phyloP scores from a whole-genome alignment of 345 rosid genomes.

The Cochlearia excelsa region DNA sequence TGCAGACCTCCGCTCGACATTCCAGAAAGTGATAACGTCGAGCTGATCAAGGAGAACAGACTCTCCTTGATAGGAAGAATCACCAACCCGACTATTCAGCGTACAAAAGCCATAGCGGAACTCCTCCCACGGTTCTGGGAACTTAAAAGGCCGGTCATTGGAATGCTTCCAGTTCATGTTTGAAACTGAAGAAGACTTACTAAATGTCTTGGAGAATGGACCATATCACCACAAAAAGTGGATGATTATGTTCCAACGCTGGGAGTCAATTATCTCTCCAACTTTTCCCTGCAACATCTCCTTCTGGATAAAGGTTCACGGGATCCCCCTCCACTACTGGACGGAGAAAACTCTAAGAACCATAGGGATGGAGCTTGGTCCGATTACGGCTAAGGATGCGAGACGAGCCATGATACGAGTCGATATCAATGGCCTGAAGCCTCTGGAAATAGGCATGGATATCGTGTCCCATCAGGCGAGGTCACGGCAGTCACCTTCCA shows the following conservation, averaged over 20 bases:
- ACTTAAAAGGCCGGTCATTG: too few species aligned
- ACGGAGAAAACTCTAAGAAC: rapidly evolving
- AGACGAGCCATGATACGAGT: neutral
- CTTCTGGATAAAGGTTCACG: neutral
- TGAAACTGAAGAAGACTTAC: too few species aligned
- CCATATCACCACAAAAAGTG: neutral
- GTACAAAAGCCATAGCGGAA: too few species aligned
- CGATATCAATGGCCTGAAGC: rapidly evolving
- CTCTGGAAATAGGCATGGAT: neutral
- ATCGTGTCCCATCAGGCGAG: neutral
- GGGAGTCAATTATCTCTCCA: neutral
- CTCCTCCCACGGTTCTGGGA: too few species aligned
- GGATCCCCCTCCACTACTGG: neutral
- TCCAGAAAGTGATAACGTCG: too few species aligned
- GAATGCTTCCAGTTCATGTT: too few species aligned
- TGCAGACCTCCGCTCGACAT: too few species aligned
- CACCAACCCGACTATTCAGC: too few species aligned
- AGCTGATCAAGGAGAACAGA: too few species aligned
- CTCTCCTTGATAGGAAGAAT: too few species aligned
- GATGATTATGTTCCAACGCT: neutral
- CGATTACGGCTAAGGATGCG: rapidly evolving
- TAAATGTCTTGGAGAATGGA: neutral
- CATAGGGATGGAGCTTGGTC: neutral
- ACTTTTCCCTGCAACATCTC: neutral
- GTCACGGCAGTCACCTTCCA: neutral